Base-by-base conservation (phyloP, 441 rosid species). In the Manihot esculenta region DNA sequence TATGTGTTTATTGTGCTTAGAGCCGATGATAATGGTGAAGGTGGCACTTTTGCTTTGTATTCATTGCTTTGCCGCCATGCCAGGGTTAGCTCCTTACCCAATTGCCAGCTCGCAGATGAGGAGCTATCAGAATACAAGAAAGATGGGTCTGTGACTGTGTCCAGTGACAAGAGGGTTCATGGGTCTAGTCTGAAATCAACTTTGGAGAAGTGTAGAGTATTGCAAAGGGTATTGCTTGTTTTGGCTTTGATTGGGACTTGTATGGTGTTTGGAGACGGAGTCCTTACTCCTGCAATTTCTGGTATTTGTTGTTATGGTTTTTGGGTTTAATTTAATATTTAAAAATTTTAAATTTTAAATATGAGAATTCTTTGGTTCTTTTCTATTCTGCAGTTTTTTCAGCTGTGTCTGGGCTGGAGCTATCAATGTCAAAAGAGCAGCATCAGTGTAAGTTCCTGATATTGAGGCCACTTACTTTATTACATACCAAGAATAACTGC, bases 21-120 rank as follows among this genome's bases (percentile, higher is more conserved):
- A 83, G 96, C 97, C 7, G 92, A 92, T 68, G 97, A 92, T 64
- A 92, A 90, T 66, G 97, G 96, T 5, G 94, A 90, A 77, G 97
- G 98, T 0, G 97, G 97, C 17, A 89, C 97, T 68, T 91, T 91
- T 78, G 98, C 96, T 69, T 77, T 91, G 69, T 93, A 91, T 70
- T 93, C 97, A 0, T 81, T 93, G 71, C 74, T 91, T 60, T 93
- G 92, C 72, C 86, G 97, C 69, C 92, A 93, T 75, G 95, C 95
- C 64, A 85, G 89, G 50, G 84, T 93, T 73, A 89, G 85, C 83
- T 84, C 88, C 27, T 79, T 90, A 47, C 98, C 98, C 62, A 90
- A 89, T 80, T 82, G 89, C 78, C 98, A 93, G 78, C 71, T 84
- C 66, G 98, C 98, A 0, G 97, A 93, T 54, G 93, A 90, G 81